Evolutionary conservation across 176 grass and related monocot species (phyloP), one percentile per base, ranked within the genome.

Genomic region (Hsuehochloa calcarea): DNA sequence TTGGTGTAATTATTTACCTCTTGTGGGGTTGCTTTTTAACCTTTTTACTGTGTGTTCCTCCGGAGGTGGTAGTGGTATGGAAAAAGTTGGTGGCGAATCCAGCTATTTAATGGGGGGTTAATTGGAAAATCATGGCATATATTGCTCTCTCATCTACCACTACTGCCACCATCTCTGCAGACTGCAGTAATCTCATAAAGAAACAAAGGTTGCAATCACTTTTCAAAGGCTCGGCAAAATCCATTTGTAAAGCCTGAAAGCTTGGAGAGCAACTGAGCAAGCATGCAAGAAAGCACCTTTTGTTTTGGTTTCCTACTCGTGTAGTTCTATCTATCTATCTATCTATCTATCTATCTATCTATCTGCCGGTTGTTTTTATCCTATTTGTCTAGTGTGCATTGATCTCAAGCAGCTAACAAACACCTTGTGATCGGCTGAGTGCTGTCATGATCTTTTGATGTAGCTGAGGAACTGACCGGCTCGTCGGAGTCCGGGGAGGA

Each of bases 401-500:
- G 22, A 25, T 12, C 74, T 60, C 10, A 38, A 40, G 29, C 10
- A 47, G 43, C 43, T 25, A 37, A 68, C 16, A 20, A 8, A 20
- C 17, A 20, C 3, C 17, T 68, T 39, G 34, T 68, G 65, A 68
- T 35, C 35, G 8, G 54, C 35, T 43, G 60, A 16, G 19, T 25
- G 0, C 4, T 67, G 17, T 69, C 8, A 26, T 67, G 63, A 40
- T 82, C 15, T 31, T 82, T 4, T 82, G 40, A 26, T 51, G 84
- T 34, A 89, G 88, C 86, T 8, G 86, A 83, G 86, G 97, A 99
- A 79, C 61, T 91, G 84, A 88, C 97, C 4, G 88, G 71, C 1
- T 91, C 93, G 68, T 95, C 96, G 41, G 92, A 94, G 31, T 90
- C 88, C 12, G 88, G 86, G 1, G 90, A 89, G 63, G 88, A 86